Conservation (phyloP, 73 alveolate species). For the Vitrella brassicaformis region DNA sequence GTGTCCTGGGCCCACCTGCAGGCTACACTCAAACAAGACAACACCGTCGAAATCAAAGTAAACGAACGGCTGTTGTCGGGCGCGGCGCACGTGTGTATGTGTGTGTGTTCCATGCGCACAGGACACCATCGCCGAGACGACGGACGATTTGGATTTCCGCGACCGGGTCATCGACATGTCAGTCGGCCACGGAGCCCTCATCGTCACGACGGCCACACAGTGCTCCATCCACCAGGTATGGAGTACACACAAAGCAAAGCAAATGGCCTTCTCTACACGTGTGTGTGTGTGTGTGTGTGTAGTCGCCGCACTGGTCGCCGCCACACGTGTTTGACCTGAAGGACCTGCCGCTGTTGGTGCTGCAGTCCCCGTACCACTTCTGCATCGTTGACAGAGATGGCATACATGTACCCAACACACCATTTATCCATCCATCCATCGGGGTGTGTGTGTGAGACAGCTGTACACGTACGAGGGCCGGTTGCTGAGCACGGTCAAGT, state of each 20-base stretch:
- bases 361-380: conserved; percentile 77
- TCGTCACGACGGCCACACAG: conserved; percentile 84
- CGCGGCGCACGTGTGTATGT: no score
- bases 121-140: no score
- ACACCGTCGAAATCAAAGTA: no score
- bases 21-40: no score
- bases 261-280: no score
- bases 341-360: conserved; percentile 55
- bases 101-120: no score
- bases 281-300: no score
- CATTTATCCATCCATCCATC: not conserved
- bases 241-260: no score
- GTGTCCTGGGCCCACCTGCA: no score
- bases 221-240: conserved; percentile 76
- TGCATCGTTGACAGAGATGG: conserved; percentile 89
- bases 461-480: conserved; percentile 12
- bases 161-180: conserved; percentile 91
- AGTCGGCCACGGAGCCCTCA: conserved; percentile 60
- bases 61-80: no score
- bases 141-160: no score
- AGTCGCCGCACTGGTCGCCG: no score
- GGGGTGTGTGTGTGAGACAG: not conserved
- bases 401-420: conserved; percentile 72
- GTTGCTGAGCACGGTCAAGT: conserved; percentile 62
- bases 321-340: conserved; percentile 50